Conservation (phyloP, 2,329 filamentous ascomycete species). For the Cercospora canescens region DNA sequence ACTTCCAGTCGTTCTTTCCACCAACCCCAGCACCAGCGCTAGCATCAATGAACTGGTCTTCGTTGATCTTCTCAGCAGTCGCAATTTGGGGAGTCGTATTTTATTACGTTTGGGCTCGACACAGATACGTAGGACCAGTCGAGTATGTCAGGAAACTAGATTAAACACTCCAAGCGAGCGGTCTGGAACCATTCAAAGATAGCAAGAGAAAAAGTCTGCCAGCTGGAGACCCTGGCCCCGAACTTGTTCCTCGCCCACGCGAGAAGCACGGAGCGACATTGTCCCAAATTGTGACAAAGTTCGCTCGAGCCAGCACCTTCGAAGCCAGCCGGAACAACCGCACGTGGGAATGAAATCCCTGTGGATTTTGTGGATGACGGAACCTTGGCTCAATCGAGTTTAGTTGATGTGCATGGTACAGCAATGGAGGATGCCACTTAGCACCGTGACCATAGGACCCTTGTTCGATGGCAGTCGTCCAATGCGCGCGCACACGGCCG, state of each 20-base stretch:
- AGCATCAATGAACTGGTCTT: conserved; percentile 27
- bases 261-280: not conserved
- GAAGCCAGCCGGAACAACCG: not conserved
- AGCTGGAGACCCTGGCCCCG: not conserved
- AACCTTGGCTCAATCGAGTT: not conserved
- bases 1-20: conserved; percentile 21
- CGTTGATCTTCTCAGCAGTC: conserved; percentile 26
- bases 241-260: not conserved
- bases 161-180: not conserved
- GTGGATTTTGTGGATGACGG: not conserved
- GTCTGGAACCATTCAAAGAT: not conserved
- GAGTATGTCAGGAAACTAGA: conserved; percentile 25
- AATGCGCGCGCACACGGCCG: not conserved
- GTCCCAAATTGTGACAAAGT: not conserved
- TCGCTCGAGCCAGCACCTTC: not conserved
- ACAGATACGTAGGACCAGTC: conserved; percentile 23
- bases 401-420: not conserved
- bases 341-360: not conserved
- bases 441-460: not conserved
- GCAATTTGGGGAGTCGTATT: conserved; percentile 17
- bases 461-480: not conserved
- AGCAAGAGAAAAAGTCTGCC: not conserved
- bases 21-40: conserved; percentile 18
- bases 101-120: conserved; percentile 21
- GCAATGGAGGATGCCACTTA: not conserved